Evolutionary conservation across 2,329 filamentous ascomycete genomes (phyloP), one percentile per base, ranked within the genome.

Genomic region (Aspergillus candidus): DNA sequence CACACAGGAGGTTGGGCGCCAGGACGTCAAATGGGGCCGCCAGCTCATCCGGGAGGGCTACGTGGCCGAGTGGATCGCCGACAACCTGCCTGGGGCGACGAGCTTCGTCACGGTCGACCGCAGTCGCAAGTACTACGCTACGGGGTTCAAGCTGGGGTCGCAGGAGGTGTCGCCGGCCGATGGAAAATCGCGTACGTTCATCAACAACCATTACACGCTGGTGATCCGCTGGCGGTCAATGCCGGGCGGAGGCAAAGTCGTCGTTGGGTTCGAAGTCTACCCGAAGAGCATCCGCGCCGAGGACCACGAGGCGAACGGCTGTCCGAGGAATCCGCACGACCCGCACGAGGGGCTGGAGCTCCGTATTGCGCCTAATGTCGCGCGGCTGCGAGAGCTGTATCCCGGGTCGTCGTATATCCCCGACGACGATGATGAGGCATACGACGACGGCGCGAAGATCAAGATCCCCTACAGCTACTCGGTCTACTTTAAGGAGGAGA

Each of bases 1-100:
- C 69, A 84, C 77, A 32, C 76, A 76, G 40, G 75, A 83, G 43
- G 72, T 93, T 12, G 77, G 78, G 50, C 75, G 79, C 32, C 72
- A 74, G 36, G 84, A 83, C 37, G 66, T 94, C 46, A 75, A 77
- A 55, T 78, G 80, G 61, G 84, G 86, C 4, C 79, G 78, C 54
- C 74, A 89, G 49, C 70, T 94, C 58, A 83, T 94, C 32, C 78
- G 77, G 48, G 79, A 89, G 41, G 86, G 85, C 31, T 94, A 93
- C 63, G 82, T 93, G n/a, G 83, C 83, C 2, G 88, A 94, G 66
- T 94, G 88, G 89, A 94, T 94, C 54, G 85, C 93, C 51, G 88
- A 95, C 66, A 94, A 94, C 58, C 74, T 95, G 8, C 88, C 89
- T 1, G 88, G 88, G 6, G 88, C 88, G 31, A 94, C 88, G 7